Conservation (phyloP, 345 rosid genomes). For the Populus davidiana region DNA sequence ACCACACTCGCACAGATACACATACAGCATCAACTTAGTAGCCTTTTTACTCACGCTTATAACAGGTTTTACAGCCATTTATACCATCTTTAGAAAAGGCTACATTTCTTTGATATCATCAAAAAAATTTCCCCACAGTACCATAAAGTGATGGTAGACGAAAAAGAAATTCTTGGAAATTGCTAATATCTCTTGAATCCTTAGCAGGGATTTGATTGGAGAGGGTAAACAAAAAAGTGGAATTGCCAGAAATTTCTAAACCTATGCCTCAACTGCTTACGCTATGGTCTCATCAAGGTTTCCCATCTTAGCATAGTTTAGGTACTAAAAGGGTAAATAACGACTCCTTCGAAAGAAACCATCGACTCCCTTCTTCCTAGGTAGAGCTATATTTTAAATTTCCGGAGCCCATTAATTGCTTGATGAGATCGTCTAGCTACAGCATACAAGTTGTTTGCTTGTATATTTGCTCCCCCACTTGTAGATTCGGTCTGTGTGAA, state of each 20-base stretch:
- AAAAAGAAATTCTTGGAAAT: slow-evolving; percentile 44
- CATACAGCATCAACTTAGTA: slow-evolving; percentile 41
- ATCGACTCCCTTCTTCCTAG: neutral
- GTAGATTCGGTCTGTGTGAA: neutral
- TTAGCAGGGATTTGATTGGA: neutral
- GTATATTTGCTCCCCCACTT: no score
- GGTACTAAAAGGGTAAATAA: neutral
- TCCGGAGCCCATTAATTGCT: no score
- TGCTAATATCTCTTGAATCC: slow-evolving; percentile 14
- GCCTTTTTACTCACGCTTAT: slow-evolving; percentile 44
- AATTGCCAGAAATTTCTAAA: neutral
- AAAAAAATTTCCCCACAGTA: neutral
- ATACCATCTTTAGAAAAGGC: slow-evolving; percentile 39
- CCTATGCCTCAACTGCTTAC: neutral
- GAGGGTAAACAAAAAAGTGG: neutral
- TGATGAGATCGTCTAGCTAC: no score
- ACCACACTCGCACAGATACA: slow-evolving; percentile 47
- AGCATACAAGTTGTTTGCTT: no score
- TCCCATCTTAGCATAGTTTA: slow-evolving; percentile 1
- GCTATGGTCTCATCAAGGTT: neutral
- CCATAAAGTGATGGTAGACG: slow-evolving; percentile 20
- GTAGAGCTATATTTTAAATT: neutral
- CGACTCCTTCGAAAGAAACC: neutral
- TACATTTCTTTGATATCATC: slow-evolving; percentile 22
- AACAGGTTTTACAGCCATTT: slow-evolving; percentile 18